phyloP scores from a whole-genome alignment of 2,329 filamentous ascomycete genomes.

The Alternaria arbusti region DNA sequence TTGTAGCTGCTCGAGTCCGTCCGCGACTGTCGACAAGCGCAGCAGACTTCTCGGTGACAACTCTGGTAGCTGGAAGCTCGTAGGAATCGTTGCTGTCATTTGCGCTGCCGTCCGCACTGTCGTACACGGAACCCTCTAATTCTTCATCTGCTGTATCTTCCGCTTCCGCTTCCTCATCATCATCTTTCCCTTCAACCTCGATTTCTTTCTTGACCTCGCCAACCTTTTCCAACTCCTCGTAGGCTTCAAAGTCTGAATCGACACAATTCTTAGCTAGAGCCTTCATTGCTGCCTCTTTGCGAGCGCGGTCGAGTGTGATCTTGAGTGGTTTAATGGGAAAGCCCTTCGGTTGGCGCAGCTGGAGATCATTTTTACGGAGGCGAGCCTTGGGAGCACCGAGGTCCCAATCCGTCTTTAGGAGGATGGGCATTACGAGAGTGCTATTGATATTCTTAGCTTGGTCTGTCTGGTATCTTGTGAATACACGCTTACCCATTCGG shows the following conservation, averaged over 20 bases:
- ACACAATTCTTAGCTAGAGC: not conserved
- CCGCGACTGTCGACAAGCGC: constrained; percentile 3
- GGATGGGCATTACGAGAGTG: not conserved
- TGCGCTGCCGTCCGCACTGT: not conserved
- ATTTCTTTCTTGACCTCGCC: not conserved
- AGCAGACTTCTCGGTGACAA: not conserved
- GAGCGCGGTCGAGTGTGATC: constrained; percentile 2
- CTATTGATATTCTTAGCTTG: constrained; percentile 1
- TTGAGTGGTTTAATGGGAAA: constrained; percentile 10
- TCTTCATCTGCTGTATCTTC: not conserved
- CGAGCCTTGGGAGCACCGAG: not conserved
- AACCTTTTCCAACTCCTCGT: constrained; percentile 1
- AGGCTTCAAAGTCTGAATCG: not conserved
- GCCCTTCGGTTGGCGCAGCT: constrained; percentile 6
- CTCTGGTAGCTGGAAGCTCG: not conserved
- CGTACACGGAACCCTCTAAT: not conserved
- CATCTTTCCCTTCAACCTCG: not conserved
- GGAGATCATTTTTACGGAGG: not conserved
- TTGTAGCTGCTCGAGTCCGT: constrained; percentile 9
- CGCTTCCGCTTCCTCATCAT: not conserved
- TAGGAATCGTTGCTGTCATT: not conserved
- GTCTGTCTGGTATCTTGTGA: not conserved
- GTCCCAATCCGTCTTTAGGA: not conserved
- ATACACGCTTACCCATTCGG: not conserved
- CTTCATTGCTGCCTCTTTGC: constrained; percentile 1